Evolutionary conservation across 768 basidiomycete species (phyloP), one percentile per base, ranked within the genome.

Genomic region (Aureoboletus auriporus): DNA sequence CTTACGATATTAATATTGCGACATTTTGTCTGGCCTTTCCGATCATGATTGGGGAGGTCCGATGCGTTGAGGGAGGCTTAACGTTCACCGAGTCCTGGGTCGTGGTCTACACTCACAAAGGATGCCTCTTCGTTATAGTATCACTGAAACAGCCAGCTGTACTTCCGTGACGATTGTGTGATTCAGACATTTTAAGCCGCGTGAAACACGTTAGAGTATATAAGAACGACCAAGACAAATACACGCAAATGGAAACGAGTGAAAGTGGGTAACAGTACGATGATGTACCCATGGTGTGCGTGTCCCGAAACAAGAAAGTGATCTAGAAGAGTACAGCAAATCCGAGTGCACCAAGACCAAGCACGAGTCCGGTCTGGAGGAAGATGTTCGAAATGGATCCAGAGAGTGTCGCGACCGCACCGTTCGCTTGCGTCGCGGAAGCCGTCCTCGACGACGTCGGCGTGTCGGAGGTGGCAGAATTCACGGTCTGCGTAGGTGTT

Each of bases 71-170:
- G 20, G 20, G 4, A 23, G 20, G 20, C 4, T 23, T 23, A 23
- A 23, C 20, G 20, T 23, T 23, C 20, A 23, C 68, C 46, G 69
- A 62, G 23, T 79, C 83, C 51, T 82, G 85, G 1, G 86, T 89
- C 46, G 83, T 76, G 49, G 75, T 89, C 4, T 89, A 86, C 66
- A 82, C 89, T 28, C 87, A 90, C 48, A 87, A 86, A 63, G 86
- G 85, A 84, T 84, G 60, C 14, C 70, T 48, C 23, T 28, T 16
- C n/a, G 27, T 23, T 30, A 10, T 23, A 4, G 20, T 23, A 23
- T 23, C 20, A 23, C 20, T 4, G 20, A 23, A 23, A 23, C 20
- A 23, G 20, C 20, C 20, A 23, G 20, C 20, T 23, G 20, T 23
- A 23, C 20, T 23, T 23, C 20, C 20, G 20, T 23, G 20, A 23